Base-by-base conservation (phyloP, 2,329 filamentous ascomycete species). In the Colletotrichum zoysiae region DNA sequence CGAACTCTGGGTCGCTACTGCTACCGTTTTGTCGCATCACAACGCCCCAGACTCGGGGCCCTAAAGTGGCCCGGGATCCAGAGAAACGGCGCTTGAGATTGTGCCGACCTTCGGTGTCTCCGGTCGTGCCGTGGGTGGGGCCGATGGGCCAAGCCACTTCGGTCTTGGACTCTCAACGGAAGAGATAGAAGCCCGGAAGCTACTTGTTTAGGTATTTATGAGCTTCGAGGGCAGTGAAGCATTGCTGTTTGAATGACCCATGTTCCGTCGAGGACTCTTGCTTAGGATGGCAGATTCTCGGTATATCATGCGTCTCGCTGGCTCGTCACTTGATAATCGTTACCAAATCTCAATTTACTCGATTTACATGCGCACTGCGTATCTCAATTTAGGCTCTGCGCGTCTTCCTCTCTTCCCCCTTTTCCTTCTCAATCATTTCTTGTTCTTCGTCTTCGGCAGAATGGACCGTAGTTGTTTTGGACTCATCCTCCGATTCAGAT, bases 161-260 rank as follows among this genome's bases (percentile, higher is more conserved):
- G 46, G 67, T 48, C 30, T 53, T 9, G 2, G 23, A 44, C 9
- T 8, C 35, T 6, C 35, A 12, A 35, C 61, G 38, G 61, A 55
- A 18, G 38, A 12, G 18, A 50, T 18, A 5, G 16, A 3, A n/a
- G 12, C 16, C 35, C n/a, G 26, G 53, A 6, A 46, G 3, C 38
- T 20, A 8, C 20, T 14, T 9, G 20, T 20, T 3, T 40, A 12
- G 35, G 16, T 20, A 14, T n/a, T 18, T 46, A 9, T 46, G 1
- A 1, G 5, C 18, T 2, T 2, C 14, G 20, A 85, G 16, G 8
- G 9, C 6, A 3, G 5, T 5, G 9, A 14, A 51, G 5, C 0
- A 3, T 8, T 16, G 2, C 12, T 16, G 1, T 16, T 26, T 4
- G 14, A 26, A 3, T 26, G 12, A 26, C 6, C 14, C 11, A 30